Evolutionary conservation across 1,284 basidiomycete species (phyloP), one percentile per base, ranked within the genome.

Genomic region (Ganoderma sp.): DNA sequence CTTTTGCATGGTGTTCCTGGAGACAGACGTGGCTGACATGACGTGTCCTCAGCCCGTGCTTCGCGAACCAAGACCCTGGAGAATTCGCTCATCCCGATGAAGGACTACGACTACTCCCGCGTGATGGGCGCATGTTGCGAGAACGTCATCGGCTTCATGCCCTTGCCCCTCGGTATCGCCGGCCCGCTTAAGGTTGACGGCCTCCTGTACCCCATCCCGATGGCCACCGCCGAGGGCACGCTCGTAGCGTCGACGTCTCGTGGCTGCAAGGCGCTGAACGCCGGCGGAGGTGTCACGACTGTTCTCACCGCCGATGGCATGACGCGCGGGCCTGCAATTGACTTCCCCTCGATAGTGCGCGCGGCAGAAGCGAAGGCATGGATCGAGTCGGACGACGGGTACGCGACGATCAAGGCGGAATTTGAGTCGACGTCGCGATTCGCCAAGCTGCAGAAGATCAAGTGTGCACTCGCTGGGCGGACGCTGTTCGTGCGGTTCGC

Each of bases 171-270:
- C 65, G 98, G 98, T 76, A 94, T 99, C 70, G 98, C 98, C 6
- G 98, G 98, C 7, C 98, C 98, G 2, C 88, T 99, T 61, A 94
- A 89, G 66, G 88, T 99, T 77, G 98, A 99, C 75, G 96, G 94
- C 50, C 84, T 89, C 70, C 80, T 91, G 60, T 90, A 91, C 75
- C 97, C 92, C 63, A 96, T 99, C 73, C 98, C 98, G 19, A 99
- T 99, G 98, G 97, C 98, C 43, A 99, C 98, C 0, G 97, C 98
- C 17, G 98, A 99, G 80, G 98, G 98, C 65, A 99, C 98, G 0
- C 89, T 99, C 62, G 97, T 99, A 67, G 98, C 98, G 0, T 99
- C 97, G 5, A 95, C 97, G 0, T 98, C 97, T 9, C 92, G 98
- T 73, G 97, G 98, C 1, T 98, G 95, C 85, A 99, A 99, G 82